Conservation (phyloP, 1,284 basidiomycete genomes). For the Ganoderma lucidum region DNA sequence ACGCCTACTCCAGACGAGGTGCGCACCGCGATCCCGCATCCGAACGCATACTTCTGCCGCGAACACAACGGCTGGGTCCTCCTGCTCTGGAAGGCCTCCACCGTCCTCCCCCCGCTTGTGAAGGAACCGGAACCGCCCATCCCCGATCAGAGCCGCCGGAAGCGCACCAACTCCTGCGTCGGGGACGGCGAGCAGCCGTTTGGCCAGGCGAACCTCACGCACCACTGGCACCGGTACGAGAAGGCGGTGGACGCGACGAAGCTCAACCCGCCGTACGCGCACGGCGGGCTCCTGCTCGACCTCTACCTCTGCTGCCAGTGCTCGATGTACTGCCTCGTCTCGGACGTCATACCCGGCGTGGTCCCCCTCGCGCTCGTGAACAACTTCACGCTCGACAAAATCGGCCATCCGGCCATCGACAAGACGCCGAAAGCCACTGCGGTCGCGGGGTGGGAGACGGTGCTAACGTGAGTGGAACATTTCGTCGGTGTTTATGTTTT, state of each 20-base stretch:
- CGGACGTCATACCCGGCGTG: constrained; percentile 74
- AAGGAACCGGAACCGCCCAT: constrained; percentile 52
- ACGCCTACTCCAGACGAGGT: constrained; percentile 65
- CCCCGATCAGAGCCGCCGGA: constrained; percentile 62
- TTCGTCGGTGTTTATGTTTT: background rate
- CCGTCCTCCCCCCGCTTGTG: constrained; percentile 65
- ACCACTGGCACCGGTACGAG: constrained; percentile 81
- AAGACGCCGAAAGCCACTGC: constrained; percentile 59
- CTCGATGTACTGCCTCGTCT: constrained; percentile 73
- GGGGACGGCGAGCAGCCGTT: constrained; percentile 55
- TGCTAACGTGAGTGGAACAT: constrained; percentile 63
- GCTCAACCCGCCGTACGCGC: constrained; percentile 67
- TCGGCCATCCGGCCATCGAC: constrained; percentile 48
- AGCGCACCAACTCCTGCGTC: constrained; percentile 58
- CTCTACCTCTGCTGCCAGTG: constrained; percentile 86
- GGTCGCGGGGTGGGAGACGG: constrained; percentile 67
- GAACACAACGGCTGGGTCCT: constrained; percentile 84
- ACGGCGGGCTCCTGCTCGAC: constrained; percentile 72
- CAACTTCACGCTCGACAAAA: constrained; percentile 50
- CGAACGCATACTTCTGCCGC: constrained; percentile 81
- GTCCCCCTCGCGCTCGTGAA: constrained; percentile 63
- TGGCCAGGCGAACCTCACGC: constrained; percentile 66
- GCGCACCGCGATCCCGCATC: constrained; percentile 74
- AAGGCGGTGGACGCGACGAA: constrained; percentile 70
- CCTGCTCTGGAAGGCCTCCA: constrained; percentile 69